Evolutionary conservation across 768 basidiomycete species (phyloP).

Genomic region (Amanita inopinata): DNA sequence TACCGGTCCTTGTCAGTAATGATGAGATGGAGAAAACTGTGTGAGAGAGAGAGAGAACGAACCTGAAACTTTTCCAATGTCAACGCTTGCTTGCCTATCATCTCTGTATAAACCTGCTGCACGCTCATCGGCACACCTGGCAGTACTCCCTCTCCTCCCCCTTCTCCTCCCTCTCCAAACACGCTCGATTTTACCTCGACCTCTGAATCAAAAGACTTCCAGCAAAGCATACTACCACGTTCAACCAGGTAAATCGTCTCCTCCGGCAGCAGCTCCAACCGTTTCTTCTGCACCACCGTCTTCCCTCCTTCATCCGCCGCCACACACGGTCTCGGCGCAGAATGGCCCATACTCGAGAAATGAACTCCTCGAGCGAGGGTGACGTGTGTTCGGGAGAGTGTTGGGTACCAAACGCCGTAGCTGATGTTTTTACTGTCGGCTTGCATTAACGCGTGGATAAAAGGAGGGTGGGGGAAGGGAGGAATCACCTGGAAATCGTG

Average conservation of each 20-base stretch:
- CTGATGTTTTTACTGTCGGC: slow-evolving; percentile 61
- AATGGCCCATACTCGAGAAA: slow-evolving; percentile 75
- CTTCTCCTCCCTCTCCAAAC: slow-evolving; percentile 23
- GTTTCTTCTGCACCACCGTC: no score
- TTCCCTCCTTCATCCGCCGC: no score
- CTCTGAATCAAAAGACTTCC: slow-evolving; percentile 45
- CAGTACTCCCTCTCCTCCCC: slow-evolving; percentile 21
- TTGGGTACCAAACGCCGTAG: slow-evolving; percentile 73
- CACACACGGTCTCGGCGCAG: slow-evolving; percentile 51
- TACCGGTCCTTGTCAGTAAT: slow-evolving; percentile 20
- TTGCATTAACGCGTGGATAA: slow-evolving; percentile 1
- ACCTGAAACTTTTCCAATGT: slow-evolving; percentile 88
- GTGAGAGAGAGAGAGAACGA: slow-evolving; percentile 10
- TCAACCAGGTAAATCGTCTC: slow-evolving; percentile 93
- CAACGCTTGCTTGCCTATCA: slow-evolving; percentile 72
- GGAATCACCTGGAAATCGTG: slow-evolving; percentile 62
- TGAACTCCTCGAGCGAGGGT: slow-evolving; percentile 74
- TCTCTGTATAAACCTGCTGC: slow-evolving; percentile 80
- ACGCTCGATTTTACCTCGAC: slow-evolving; percentile 22
- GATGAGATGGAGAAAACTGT: slow-evolving; percentile 2
- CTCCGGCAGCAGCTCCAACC: slow-evolving; percentile 85
- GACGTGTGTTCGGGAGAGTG: slow-evolving; percentile 53
- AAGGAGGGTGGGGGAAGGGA: background rate
- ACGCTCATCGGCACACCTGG: slow-evolving; percentile 77
- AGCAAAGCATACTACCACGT: slow-evolving; percentile 80